Evolutionary conservation across 495 filamentous ascomycete species (phyloP), one percentile per base, ranked within the genome.

Genomic region (Xylaria acuta): DNA sequence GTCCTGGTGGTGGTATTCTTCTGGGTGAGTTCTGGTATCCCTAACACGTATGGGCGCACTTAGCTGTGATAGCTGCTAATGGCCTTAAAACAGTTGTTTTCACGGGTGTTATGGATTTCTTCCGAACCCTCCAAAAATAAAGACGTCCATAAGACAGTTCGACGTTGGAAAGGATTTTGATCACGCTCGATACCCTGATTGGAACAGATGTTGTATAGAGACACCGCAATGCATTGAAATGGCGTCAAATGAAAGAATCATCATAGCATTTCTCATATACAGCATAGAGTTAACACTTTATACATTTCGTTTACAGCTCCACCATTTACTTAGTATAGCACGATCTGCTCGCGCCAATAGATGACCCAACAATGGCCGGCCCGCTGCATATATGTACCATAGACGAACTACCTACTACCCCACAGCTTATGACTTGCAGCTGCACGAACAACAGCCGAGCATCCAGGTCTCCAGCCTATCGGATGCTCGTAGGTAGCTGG

Each of bases 91-190:
- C 97, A 64, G 95, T 98, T 32, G 95, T 98, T 49, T 98, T 94
- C 83, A 97, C 94, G 5, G 90, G 92, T 18, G 91, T 97, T 20
- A 97, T 97, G 92, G 95, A 98, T 76, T 95, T 96, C 82, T 98
- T 88, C 83, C 81, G 85, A 30, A 68, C 64, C 22, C 53, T 73
- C 18, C 70, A 72, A 36, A 38, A 51, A 56, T 67, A 66, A 66
- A 59, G 38, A 18, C 5, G 9, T 27, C 56, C 41, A 27, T 59
- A 51, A 34, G 53, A 66, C 49, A 11, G 11, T 34, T 32, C 34
- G 41, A 58, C 40, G 3, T 32, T 22, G 16, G 45, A 60, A n/a
- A 51, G 36, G 51, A 58, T 56, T 58, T 43, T 30, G 25, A 14
- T 51, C 40, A 72, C 40, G 63, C 51, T 72, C 49, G 70, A 72